Evolutionary conservation across 345 rosid genomes (phyloP).

Genomic region (Aquilaria malaccensis): DNA sequence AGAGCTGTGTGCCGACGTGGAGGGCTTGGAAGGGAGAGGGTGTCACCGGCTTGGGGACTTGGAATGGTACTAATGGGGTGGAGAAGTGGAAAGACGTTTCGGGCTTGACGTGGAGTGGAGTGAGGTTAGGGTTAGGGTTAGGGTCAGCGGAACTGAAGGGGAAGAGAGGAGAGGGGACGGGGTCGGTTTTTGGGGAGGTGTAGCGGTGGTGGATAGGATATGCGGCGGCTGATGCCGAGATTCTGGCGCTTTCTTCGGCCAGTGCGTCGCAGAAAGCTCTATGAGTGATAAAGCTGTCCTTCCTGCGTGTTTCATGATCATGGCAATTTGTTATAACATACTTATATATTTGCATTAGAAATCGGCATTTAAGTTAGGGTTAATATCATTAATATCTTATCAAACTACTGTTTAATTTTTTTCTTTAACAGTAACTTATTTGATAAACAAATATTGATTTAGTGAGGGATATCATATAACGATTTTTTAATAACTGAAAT

Average conservation of each 20-base stretch:
- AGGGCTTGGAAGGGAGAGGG: conserved; percentile 13
- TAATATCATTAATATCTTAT: background rate
- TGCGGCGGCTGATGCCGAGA: conserved; percentile 14
- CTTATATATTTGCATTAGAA: no score
- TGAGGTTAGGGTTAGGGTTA: conserved; percentile 21
- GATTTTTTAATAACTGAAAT: background rate
- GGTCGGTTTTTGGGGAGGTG: conserved; percentile 7
- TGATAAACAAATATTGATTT: background rate
- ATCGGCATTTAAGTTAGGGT: no score
- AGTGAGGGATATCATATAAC: background rate
- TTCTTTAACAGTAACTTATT: no score
- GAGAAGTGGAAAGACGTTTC: conserved; percentile 19
- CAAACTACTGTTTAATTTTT: background rate
- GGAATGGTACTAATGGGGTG: conserved; percentile 23
- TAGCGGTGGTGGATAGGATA: conserved; percentile 20
- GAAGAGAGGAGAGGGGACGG: background rate
- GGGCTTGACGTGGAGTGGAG: conserved; percentile 32
- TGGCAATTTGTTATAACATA: no score
- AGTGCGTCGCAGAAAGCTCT: no score
- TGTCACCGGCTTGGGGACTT: conserved; percentile 19
- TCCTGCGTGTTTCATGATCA: no score
- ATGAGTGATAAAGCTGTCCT: no score
- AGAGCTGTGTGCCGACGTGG: conserved; percentile 12
- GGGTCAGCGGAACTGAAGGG: conserved; percentile 20
- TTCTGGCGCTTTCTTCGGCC: no score